These are phyloP conservation scores for Diaporthe citrichinensis DNA, from an alignment of 2,329 filamentous ascomycete species.

Conservation along the genomic window DNA sequence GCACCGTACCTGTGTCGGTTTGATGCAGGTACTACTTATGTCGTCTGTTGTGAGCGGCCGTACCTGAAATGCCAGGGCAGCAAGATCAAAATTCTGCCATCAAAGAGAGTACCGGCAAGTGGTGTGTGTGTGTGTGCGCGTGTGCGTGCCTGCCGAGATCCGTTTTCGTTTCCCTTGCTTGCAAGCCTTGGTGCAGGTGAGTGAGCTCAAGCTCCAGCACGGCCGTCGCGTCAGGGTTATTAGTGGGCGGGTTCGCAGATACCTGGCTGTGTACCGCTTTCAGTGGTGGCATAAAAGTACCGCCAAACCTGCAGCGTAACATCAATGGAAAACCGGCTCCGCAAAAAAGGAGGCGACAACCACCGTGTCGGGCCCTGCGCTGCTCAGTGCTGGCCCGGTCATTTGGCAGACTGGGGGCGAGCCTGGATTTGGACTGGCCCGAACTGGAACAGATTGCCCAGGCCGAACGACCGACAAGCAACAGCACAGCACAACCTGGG, in stretches of 20 bases:
- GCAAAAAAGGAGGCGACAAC: conserved; percentile 39
- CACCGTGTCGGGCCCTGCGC: conserved; percentile 27
- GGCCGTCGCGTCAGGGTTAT: conserved; percentile 16
- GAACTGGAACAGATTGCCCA: conserved; percentile 26
- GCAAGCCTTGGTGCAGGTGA: neutral
- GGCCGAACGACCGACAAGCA: conserved; percentile 26
- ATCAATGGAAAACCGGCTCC: conserved; percentile 25
- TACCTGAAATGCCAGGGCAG: conserved; percentile 3
- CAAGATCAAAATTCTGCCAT: conserved; percentile 26
- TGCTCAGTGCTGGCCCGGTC: conserved; percentile 31
- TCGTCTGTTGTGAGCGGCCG: neutral
- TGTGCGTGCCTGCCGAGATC: conserved; percentile 32
- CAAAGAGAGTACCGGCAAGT: neutral
- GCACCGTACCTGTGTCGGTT: neutral
- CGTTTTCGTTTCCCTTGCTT: conserved; percentile 17
- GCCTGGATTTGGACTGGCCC: conserved; percentile 26
- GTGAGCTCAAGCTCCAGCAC: neutral
- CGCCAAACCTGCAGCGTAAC: conserved; percentile 31
- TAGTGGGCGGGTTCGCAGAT: conserved; percentile 20
- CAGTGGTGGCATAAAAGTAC: neutral
- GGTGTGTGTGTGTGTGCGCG: conserved; percentile 17
- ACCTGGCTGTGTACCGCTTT: neutral
- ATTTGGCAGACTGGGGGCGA: conserved; percentile 31
- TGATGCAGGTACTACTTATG: neutral
- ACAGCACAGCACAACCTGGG: conserved; percentile 22